Evolutionary conservation across 2,329 filamentous ascomycete genomes (phyloP).

Genomic region (Cercospora brassicicola): DNA sequence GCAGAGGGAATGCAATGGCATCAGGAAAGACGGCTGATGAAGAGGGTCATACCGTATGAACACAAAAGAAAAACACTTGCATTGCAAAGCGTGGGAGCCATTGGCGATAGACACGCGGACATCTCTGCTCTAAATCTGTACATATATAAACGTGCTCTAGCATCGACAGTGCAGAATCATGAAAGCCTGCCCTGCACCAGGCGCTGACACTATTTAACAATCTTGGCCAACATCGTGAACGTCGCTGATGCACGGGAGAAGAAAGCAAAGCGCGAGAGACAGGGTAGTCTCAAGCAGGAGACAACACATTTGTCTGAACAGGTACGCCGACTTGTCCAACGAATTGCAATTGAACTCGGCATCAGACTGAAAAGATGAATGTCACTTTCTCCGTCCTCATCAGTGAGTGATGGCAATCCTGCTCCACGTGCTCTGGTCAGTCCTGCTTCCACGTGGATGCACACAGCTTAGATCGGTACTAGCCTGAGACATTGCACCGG

Average conservation of each 20-base stretch:
- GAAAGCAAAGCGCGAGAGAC: background rate
- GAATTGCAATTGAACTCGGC: background rate
- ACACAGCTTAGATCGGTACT: background rate
- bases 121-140: background rate
- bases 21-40: background rate
- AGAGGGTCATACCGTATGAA: background rate
- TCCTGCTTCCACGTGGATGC: background rate
- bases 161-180: background rate
- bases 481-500: background rate
- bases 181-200: background rate
- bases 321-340: background rate
- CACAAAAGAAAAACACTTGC: background rate
- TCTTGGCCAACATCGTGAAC: background rate
- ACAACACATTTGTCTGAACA: background rate
- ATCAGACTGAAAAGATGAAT: background rate
- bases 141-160: background rate
- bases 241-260: background rate
- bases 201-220: background rate
- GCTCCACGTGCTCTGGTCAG: background rate
- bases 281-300: background rate
- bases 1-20: background rate
- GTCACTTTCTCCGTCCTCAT: background rate
- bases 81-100: background rate
- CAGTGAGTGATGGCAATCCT: background rate
- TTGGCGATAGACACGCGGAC: background rate